Evolutionary conservation across 192 early-diverging fungal genomes (phyloP).

Genomic region (Backusella tarrabulga): DNA sequence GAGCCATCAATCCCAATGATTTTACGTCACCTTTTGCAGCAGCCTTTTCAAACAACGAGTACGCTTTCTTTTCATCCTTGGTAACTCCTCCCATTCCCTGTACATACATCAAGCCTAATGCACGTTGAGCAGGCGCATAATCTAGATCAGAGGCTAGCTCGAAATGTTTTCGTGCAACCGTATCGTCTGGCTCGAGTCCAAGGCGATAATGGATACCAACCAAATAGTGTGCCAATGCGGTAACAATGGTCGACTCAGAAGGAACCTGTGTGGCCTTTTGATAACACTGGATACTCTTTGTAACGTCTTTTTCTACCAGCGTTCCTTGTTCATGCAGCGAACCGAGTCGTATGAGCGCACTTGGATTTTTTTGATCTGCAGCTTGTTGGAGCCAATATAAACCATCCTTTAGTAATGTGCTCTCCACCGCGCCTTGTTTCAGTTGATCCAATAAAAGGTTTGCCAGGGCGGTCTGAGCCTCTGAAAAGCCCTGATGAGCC

Average conservation of each 20-base stretch:
- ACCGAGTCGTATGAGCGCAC: slow-evolving; percentile 32
- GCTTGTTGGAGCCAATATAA: slow-evolving; percentile 4
- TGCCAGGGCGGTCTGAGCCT: slow-evolving; percentile 29
- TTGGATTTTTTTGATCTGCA: slow-evolving; percentile 17
- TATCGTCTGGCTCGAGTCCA: background rate
- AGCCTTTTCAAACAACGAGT: slow-evolving; percentile 35
- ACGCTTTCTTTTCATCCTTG: slow-evolving; percentile 21
- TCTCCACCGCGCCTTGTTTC: background rate
- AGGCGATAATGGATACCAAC: slow-evolving; percentile 28
- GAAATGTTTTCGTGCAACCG: slow-evolving; percentile 12
- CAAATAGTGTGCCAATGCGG: slow-evolving; percentile 25
- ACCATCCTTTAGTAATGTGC: background rate
- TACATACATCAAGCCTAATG: slow-evolving; percentile 34
- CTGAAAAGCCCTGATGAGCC: slow-evolving; percentile 23
- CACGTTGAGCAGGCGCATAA: slow-evolving; percentile 28
- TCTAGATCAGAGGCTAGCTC: slow-evolving; percentile 13
- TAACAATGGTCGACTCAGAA: background rate
- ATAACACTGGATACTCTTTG: slow-evolving; percentile 21
- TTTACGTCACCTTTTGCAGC: slow-evolving; percentile 29
- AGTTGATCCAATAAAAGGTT: slow-evolving; percentile 19
- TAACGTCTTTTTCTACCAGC: slow-evolving; percentile 15
- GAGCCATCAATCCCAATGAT: slow-evolving; percentile 26
- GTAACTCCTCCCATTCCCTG: slow-evolving; percentile 14
- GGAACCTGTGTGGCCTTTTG: slow-evolving; percentile 12
- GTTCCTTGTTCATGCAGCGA: slow-evolving; percentile 29